phyloP scores from a whole-genome alignment of 116 monocot species.

The Zostera marina region DNA sequence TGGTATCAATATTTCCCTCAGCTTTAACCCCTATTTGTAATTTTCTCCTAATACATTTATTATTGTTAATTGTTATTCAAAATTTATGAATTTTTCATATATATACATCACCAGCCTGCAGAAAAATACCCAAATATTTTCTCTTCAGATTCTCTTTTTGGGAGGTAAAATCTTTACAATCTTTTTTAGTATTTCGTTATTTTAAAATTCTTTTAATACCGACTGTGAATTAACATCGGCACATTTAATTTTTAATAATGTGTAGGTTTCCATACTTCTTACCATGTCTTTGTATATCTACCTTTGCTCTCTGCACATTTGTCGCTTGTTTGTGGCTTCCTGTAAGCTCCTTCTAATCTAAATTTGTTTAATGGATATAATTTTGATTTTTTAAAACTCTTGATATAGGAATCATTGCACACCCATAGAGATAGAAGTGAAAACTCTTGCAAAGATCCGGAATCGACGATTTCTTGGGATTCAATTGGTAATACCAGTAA shows the following conservation, averaged over 20 bases:
- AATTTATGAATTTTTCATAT: no score
- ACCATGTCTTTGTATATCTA: conserved; percentile 57
- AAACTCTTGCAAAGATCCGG: conserved; percentile 11
- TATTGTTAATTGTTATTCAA: no score
- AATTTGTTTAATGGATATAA: neutral
- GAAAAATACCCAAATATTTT: conserved; percentile 53
- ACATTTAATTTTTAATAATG: neutral
- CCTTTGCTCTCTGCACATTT: conserved; percentile 31
- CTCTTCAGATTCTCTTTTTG: conserved; percentile 44
- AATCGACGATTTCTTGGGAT: conserved; percentile 11
- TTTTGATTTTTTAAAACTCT: neutral
- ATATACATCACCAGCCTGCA: conserved; percentile 41
- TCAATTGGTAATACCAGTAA: conserved; percentile 4
- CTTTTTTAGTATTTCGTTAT: neutral
- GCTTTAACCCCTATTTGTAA: neutral
- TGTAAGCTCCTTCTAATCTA: conserved; percentile 21
- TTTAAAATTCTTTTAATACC: neutral
- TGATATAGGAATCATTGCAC: conserved; percentile 69
- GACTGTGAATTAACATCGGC: neutral
- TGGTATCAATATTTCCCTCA: conserved; percentile 19
- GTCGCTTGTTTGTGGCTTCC: conserved; percentile 57
- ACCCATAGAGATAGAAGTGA: conserved; percentile 22
- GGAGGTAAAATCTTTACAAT: conserved; percentile 24
- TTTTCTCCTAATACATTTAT: no score
- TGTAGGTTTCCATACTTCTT: conserved; percentile 79